These are phyloP conservation scores for Polyplosphaeria fusca DNA, from an alignment of 495 filamentous ascomycete genomes.

Conservation along the genomic window DNA sequence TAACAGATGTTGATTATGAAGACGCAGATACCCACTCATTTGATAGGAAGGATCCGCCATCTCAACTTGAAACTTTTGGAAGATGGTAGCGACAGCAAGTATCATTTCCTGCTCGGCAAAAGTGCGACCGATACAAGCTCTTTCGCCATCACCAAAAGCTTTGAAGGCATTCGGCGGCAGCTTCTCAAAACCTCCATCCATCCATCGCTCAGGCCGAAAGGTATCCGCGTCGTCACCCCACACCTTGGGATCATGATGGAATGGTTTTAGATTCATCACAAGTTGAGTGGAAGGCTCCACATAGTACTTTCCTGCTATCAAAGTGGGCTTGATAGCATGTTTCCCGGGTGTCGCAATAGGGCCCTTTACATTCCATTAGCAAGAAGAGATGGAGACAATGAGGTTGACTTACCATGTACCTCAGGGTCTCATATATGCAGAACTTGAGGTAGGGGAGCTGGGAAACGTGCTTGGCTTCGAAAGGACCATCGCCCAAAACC, in stretches of 20 bases:
- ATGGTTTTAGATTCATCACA: conserved; percentile 5
- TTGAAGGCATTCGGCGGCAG: conserved; percentile 18
- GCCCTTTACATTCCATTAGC: too few species aligned
- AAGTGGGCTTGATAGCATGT: conserved; percentile 11
- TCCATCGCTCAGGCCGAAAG: conserved; percentile 16
- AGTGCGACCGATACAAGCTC: conserved; percentile 21
- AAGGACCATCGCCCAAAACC: conserved; percentile 15
- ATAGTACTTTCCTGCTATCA: conserved; percentile 12
- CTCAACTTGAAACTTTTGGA: conserved; percentile 24
- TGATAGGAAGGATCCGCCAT: conserved; percentile 22
- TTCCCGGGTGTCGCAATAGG: conserved; percentile 9
- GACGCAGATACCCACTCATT: conserved; percentile 1
- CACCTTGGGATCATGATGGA: conserved; percentile 24
- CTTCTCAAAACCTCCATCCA: conserved; percentile 12
- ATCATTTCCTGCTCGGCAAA: conserved; percentile 21
- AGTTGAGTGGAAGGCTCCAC: neutral
- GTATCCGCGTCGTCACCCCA: conserved; percentile 21
- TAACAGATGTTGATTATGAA: neutral
- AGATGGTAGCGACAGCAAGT: conserved; percentile 9
- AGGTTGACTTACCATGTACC: neutral
- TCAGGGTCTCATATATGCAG: conserved; percentile 20
- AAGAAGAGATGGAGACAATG: too few species aligned
- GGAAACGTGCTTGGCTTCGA: conserved; percentile 6
- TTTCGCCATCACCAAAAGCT: conserved; percentile 20
- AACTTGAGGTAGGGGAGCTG: conserved; percentile 20